A percentile compares a stretch with the other conserved stretches of the same genome.
Evolutionary conservation across 169 alveolate genomes (phyloP).

Genomic region (Neospora caninum): DNA sequence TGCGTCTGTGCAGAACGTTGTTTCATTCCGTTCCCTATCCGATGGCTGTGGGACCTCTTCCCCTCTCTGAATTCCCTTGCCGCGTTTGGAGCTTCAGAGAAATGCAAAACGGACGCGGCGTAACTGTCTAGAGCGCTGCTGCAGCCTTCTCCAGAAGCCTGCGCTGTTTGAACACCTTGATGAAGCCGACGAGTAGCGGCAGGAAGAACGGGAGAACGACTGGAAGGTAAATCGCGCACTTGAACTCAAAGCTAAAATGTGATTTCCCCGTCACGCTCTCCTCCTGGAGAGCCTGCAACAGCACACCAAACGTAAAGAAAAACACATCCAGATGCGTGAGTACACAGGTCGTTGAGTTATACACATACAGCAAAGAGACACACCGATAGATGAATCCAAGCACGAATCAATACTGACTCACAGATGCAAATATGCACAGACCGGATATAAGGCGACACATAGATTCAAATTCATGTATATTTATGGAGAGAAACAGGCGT

Average conservation of each 20-base stretch:
- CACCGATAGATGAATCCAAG: neutral
- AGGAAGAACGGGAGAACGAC: neutral
- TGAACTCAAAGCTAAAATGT: constrained; percentile 18
- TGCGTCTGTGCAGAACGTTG: no score
- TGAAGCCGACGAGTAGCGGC: neutral
- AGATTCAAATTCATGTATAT: no score
- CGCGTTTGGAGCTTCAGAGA: no score
- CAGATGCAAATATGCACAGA: no score
- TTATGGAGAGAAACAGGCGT: no score
- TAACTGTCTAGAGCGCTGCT: neutral
- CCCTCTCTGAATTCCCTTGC: no score
- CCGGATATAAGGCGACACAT: no score
- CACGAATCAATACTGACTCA: no score
- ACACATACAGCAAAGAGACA: neutral
- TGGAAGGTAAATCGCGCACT: constrained; percentile 20
- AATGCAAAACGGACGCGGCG: no score
- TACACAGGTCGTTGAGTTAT: neutral
- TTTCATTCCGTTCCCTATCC: no score
- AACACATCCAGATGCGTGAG: neutral
- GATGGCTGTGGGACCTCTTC: no score
- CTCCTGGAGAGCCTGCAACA: constrained; percentile 20
- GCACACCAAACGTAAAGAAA: neutral
- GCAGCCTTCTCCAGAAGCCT: neutral
- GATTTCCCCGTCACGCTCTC: constrained; percentile 33
- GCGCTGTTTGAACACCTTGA: neutral